A percentile compares a stretch with the other conserved stretches of the same genome.
These are phyloP conservation scores for Larix kaempferi DNA, from an alignment of 75 land plant species.

Conservation along the genomic window DNA sequence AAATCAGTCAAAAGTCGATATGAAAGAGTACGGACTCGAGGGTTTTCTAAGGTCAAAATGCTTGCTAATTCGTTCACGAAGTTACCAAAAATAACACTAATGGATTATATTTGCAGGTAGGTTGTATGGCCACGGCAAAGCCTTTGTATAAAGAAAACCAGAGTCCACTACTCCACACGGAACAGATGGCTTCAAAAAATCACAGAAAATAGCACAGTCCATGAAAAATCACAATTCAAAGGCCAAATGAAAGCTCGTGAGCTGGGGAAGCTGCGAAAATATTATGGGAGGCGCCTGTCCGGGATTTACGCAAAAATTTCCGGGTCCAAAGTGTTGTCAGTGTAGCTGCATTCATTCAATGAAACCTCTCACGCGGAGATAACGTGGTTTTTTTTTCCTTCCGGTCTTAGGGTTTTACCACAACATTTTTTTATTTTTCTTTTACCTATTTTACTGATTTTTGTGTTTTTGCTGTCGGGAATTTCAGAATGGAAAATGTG, in stretches of 20 bases:
- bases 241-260: neutral
- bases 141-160: neutral
- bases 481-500: neutral
- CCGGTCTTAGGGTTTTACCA: constrained; percentile 12
- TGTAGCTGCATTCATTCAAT: neutral
- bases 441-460: neutral
- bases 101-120: too few species aligned
- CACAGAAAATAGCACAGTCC: neutral
- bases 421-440: neutral
- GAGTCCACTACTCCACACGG: neutral
- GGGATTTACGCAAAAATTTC: constrained; percentile 5
- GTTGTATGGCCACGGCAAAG: neutral
- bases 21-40: constrained; percentile 4
- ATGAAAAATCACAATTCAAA: neutral
- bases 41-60: neutral
- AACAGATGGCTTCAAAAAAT: constrained; percentile 3
- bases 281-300: neutral
- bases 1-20: neutral
- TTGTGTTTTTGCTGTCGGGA: constrained; percentile 2
- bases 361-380: neutral
- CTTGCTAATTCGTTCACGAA: too few species aligned
- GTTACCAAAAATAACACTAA: too few species aligned
- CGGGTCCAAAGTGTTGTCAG: neutral
- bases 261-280: neutral
- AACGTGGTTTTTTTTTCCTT: neutral